A percentile compares a stretch with the other conserved stretches of the same genome.
phyloP scores from a whole-genome alignment of 139 green algal genomes.

The Pleodorina starrii region DNA sequence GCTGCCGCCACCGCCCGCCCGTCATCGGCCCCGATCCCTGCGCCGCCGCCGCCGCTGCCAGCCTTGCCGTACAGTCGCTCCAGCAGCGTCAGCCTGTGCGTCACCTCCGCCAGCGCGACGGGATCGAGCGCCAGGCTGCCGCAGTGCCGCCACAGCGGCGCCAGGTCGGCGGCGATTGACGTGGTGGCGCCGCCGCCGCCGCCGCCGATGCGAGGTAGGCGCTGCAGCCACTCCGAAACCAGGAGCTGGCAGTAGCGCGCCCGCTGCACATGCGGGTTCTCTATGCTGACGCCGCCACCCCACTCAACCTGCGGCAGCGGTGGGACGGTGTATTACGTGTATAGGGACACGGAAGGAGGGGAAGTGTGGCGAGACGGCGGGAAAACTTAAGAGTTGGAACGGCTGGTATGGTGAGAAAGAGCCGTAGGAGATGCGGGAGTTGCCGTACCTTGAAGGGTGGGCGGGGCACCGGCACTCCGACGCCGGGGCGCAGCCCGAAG shows the following conservation, averaged over 20 bases:
- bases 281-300: constrained; percentile 86
- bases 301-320: constrained; percentile 77
- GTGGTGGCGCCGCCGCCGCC: constrained; percentile 3
- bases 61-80: constrained; percentile 45
- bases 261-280: constrained; percentile 91
- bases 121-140: constrained; percentile 82
- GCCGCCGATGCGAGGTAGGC: constrained; percentile 52
- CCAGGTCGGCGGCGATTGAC: constrained; percentile 83
- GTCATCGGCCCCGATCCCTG: constrained; percentile 1
- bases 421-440: too few species aligned
- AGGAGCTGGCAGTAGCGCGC: constrained; percentile 90
- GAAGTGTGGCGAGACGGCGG: too few species aligned
- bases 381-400: too few species aligned
- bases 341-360: too few species aligned
- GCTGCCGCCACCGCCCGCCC: constrained; percentile 13
- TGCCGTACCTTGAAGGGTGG: constrained; percentile 85
- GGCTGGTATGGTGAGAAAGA: too few species aligned
- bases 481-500: constrained; percentile 70
- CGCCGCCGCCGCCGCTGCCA: neutral
- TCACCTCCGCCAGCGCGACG: constrained; percentile 51
- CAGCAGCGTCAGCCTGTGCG: constrained; percentile 16
- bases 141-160: constrained; percentile 82
- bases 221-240: constrained; percentile 59
- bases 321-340: too few species aligned
- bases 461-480: constrained; percentile 68